Percentiles rank a stretch among this genome's conserved stretches.
phyloP scores from a whole-genome alignment of 164 flowering plant species.

The Magnolia officinalis region DNA sequence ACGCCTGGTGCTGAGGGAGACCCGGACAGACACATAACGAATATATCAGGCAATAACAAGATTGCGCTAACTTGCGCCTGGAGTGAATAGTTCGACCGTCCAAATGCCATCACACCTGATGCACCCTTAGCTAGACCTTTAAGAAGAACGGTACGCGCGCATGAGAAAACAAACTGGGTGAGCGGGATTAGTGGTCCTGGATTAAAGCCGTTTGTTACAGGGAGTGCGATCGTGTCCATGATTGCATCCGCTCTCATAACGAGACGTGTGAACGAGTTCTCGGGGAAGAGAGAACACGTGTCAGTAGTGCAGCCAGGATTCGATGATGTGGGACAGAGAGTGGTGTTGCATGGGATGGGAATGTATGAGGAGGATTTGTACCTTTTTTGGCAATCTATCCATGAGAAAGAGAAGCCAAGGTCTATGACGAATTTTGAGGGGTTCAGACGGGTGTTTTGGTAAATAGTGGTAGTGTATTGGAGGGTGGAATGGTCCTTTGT shows the following conservation, averaged over 20 bases:
- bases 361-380: constrained; percentile 3
- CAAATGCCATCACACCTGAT: constrained; percentile 16
- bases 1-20: constrained; percentile 7
- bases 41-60: constrained; percentile 6
- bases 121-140: constrained; percentile 12
- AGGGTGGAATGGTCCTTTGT: constrained; percentile 15
- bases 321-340: constrained; percentile 1
- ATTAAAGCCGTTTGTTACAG: background rate
- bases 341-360: constrained; percentile 4
- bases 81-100: constrained; percentile 5
- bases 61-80: constrained; percentile 18
- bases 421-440: constrained; percentile 8
- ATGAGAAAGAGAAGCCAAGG: constrained; percentile 4
- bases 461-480: constrained; percentile 9
- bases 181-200: constrained; percentile 7
- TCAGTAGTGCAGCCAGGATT: constrained; percentile 14
- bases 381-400: constrained; percentile 3
- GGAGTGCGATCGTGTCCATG: constrained; percentile 10
- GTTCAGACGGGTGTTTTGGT: constrained; percentile 1
- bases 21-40: constrained; percentile 15
- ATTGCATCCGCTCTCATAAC: constrained; percentile 11
- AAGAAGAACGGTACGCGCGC: constrained; percentile 5
- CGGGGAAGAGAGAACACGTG: constrained; percentile 10
- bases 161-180: constrained; percentile 11
- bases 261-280: constrained; percentile 2